Evolutionary conservation across 345 rosid genomes (phyloP).

Genomic region (Acer yangbiense): DNA sequence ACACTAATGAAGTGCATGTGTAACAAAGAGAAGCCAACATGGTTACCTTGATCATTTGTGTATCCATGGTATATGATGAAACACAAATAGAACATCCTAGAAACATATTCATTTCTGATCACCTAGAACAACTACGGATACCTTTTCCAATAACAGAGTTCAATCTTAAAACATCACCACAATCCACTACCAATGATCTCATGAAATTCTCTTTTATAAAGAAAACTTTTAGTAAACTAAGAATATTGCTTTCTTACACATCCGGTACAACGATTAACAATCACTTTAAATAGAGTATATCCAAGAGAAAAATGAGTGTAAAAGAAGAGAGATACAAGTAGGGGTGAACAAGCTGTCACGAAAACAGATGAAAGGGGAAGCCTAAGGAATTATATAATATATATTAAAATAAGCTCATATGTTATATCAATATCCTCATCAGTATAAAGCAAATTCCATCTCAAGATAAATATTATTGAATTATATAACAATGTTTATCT

Average conservation of each 20-base stretch:
- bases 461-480: conserved; percentile 10
- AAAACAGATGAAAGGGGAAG: neutral
- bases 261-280: neutral
- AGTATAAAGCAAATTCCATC: conserved; percentile 20
- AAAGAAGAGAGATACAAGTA: neutral
- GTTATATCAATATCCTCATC: neutral
- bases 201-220: neutral
- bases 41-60: neutral
- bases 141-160: neutral
- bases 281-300: neutral
- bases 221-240: conserved; percentile 1
- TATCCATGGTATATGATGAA: neutral
- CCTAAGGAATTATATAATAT: conserved; percentile 3
- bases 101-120: conserved; percentile 11
- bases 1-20: conserved; percentile 3
- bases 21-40: conserved; percentile 7
- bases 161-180: conserved; percentile 10
- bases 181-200: neutral
- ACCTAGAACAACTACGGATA: conserved; percentile 11
- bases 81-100: neutral
- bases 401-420: neutral
- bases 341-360: neutral
- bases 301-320: neutral
- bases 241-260: neutral
- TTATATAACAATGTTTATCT: conserved; percentile 14